These are phyloP conservation scores for Eucalyptus leucophloia DNA, from an alignment of 345 rosid genomes.

Conservation along the genomic window DNA sequence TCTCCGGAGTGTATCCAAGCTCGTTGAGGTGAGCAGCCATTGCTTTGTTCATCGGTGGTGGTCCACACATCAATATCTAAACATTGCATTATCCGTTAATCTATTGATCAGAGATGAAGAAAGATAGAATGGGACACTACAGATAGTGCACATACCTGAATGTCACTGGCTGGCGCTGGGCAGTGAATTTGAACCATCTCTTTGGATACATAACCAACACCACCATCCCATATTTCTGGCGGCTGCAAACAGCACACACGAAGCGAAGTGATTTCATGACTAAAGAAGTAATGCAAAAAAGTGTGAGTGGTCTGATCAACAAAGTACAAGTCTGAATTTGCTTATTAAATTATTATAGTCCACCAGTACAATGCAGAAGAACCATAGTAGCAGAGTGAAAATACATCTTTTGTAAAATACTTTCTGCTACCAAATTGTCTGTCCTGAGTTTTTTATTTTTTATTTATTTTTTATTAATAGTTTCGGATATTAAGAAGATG, in stretches of 20 bases:
- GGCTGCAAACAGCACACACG: slow-evolving; percentile 11
- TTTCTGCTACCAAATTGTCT: not conserved
- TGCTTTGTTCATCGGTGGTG: slow-evolving; percentile 61
- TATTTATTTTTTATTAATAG: not conserved
- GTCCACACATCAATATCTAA: slow-evolving; percentile 53
- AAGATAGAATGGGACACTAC: not conserved
- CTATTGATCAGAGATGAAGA: not conserved
- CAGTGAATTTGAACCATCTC: slow-evolving; percentile 47
- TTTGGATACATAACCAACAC: slow-evolving; percentile 46
- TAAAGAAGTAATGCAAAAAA: not conserved
- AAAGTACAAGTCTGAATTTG: not conserved
- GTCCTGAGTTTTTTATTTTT: not conserved
- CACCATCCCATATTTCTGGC: slow-evolving; percentile 50
- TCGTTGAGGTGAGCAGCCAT: slow-evolving; percentile 47
- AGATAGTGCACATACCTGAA: slow-evolving; percentile 18
- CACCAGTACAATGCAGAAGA: not conserved
- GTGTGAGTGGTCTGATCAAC: not conserved
- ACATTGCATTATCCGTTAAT: not conserved
- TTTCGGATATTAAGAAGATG: not conserved
- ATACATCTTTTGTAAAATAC: not conserved
- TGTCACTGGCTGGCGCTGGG: slow-evolving; percentile 46
- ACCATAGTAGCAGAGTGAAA: not conserved
- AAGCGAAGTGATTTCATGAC: not conserved
- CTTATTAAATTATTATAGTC: not conserved
- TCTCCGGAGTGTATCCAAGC: slow-evolving; percentile 38